phyloP scores from a whole-genome alignment of 805 yeast species.

The Lachancea sp. region DNA sequence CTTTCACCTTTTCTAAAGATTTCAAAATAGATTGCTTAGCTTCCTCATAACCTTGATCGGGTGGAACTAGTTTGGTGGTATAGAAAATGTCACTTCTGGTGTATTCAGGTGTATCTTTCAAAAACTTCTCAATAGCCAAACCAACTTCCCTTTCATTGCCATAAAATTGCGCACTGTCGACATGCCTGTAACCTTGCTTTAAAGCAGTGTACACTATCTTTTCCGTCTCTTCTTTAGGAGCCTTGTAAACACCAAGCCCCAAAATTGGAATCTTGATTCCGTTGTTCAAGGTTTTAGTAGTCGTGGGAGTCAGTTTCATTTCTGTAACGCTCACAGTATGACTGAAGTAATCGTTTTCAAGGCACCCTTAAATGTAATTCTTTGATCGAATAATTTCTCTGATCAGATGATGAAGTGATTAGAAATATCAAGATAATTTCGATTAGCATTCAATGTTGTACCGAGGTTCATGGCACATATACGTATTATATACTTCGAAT shows the following conservation, averaged over 20 bases:
- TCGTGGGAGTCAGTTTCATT: slow-evolving; percentile 6
- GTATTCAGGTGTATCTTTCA: slow-evolving; percentile 34
- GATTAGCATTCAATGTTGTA: too few relatives aligned
- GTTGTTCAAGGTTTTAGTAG: slow-evolving; percentile 34
- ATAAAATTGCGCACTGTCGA: slow-evolving; percentile 62
- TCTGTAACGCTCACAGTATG: neutral
- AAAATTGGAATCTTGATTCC: slow-evolving; percentile 62
- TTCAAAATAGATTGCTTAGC: slow-evolving; percentile 54
- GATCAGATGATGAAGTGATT: too few relatives aligned
- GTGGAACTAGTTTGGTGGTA: slow-evolving; percentile 77
- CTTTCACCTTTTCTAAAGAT: slow-evolving; percentile 54
- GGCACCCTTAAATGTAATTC: too few relatives aligned
- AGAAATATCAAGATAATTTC: too few relatives aligned
- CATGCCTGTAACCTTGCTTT: slow-evolving; percentile 73
- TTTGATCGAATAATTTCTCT: too few relatives aligned
- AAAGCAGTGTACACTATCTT: slow-evolving; percentile 71
- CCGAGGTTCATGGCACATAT: too few relatives aligned
- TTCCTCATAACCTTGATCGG: slow-evolving; percentile 61
- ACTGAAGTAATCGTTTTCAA: neutral
- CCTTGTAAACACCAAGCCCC: slow-evolving; percentile 72
- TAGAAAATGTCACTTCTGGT: slow-evolving; percentile 56
- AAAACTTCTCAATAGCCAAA: slow-evolving; percentile 40
- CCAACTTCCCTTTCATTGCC: slow-evolving; percentile 61
- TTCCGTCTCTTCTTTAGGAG: slow-evolving; percentile 51
- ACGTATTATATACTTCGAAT: too few relatives aligned